Percentiles rank a stretch among this genome's conserved stretches.
Conservation (phyloP, 176 grass and related monocot species). For the Carex scoparia region DNA sequence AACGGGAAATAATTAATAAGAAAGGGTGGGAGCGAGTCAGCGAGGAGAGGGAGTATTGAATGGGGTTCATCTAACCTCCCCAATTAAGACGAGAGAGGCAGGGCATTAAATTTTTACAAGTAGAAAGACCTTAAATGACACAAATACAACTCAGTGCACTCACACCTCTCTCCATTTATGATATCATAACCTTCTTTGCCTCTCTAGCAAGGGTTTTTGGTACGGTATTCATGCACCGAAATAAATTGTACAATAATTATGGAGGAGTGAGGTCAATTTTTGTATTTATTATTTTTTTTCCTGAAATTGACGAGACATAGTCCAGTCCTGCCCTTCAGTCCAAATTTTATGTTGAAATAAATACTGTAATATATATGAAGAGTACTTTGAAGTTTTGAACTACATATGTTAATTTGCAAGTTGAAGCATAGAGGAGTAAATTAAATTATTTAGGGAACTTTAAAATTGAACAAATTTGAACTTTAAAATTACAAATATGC, state of each 20-base stretch:
- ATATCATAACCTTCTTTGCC: slow-evolving; percentile 17
- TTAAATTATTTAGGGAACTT: background rate
- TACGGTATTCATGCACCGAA: background rate
- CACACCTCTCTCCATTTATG: slow-evolving; percentile 67
- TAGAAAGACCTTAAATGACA: slow-evolving; percentile 86
- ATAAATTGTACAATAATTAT: background rate
- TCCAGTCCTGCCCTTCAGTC: background rate
- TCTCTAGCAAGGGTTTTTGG: background rate
- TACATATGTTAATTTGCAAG: background rate
- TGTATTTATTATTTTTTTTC: background rate
- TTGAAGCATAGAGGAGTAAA: background rate
- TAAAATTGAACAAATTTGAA: too few relatives aligned
- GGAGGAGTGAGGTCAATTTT: background rate
- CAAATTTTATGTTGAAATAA: background rate
- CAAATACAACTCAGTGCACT: slow-evolving; percentile 50
- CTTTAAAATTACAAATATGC: too few relatives aligned
- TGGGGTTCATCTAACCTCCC: slow-evolving; percentile 68
- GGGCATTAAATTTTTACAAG: slow-evolving; percentile 75
- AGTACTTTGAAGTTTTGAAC: background rate
- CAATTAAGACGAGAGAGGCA: slow-evolving; percentile 63
- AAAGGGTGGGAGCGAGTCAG: background rate
- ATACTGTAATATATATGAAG: background rate
- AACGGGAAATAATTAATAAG: slow-evolving; percentile 46
- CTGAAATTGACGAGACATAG: background rate
- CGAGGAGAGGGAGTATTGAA: slow-evolving; percentile 53